Evolutionary conservation across 2,329 filamentous ascomycete genomes (phyloP), one percentile per base, ranked within the genome.

Genomic region (Lachnellula hyalina): DNA sequence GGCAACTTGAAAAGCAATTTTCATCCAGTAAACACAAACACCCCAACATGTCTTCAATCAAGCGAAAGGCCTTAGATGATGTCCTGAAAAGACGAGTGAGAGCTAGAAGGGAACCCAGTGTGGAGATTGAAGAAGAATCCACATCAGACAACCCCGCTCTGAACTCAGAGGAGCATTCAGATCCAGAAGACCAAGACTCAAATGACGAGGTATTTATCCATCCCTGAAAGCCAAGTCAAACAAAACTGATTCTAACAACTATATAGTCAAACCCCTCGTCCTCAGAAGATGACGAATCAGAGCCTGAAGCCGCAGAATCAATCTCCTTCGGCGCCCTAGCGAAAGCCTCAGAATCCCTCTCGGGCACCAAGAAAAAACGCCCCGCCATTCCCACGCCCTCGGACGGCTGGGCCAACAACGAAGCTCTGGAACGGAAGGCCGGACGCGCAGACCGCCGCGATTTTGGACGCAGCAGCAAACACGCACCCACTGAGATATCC

Each of bases 301-400:
- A 53, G 15, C 49, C 55, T 5, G 60, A 64, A 41, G 64, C 66
- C 47, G 72, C 78, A 45, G 75, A 81, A 8, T 76, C 78, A 57
- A 83, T 96, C 61, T 94, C 91, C 23, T 96, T 97, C 67, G 92
- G 91, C 59, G 89, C 89, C n/a, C 77, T 96, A 41, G 90, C 89
- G 61, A 89, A 90, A 76, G 92, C 91, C 1, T 90, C 96, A 74
- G 85, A 85, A 40, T 81, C 84, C 0, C 73, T 96, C 51, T 68
- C 56, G 54, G 60, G 56, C 61, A 63, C 50, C 59, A 61, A 55
- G 67, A 64, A 47, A 59, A 66, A 64, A 55, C 51, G 67, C 56
- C 51, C 61, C 56, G 41, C 65, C 68, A 59, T 75, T 74, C 69
- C 73, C 71, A 51, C 77, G 53, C 55, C 59, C 25, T 57, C 55